A percentile compares a stretch with the other conserved stretches of the same genome.
These are phyloP conservation scores for Fusarium setosum DNA, from an alignment of 2,329 filamentous ascomycete species.

Conservation along the genomic window DNA sequence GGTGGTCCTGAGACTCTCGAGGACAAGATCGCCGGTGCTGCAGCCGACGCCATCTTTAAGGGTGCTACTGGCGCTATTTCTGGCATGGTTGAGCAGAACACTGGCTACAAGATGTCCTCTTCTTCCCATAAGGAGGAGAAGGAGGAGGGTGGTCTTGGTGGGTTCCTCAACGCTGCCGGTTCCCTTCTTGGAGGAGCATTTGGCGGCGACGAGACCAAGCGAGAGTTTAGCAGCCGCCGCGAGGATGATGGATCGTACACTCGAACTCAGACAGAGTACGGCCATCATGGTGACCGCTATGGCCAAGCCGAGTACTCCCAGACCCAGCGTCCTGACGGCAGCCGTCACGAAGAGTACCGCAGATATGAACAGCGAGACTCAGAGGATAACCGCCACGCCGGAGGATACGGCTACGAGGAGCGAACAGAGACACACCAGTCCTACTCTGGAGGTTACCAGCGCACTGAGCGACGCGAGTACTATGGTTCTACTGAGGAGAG, in stretches of 20 bases:
- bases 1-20: constrained; percentile 60
- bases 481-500: constrained; percentile 49
- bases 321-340: constrained; percentile 68
- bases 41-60: constrained; percentile 67
- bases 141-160: constrained; percentile 74
- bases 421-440: constrained; percentile 63
- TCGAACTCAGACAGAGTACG: constrained; percentile 71
- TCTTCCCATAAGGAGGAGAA: constrained; percentile 53
- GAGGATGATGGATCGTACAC: constrained; percentile 71
- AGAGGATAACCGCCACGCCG: constrained; percentile 49
- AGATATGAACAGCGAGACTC: constrained; percentile 69
- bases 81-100: constrained; percentile 58
- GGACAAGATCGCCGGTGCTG: constrained; percentile 66
- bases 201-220: constrained; percentile 64
- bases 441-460: constrained; percentile 66
- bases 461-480: constrained; percentile 64
- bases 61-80: constrained; percentile 67
- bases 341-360: constrained; percentile 68
- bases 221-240: constrained; percentile 63
- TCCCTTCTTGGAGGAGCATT: constrained; percentile 74
- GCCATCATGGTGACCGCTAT: constrained; percentile 66
- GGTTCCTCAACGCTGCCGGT: constrained; percentile 76
- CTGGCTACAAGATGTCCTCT: constrained; percentile 55
- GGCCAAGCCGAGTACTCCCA: constrained; percentile 70
- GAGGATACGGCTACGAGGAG: constrained; percentile 69